Conservation (phyloP, 768 basidiomycete species). For the Auriscalpium vulgare region DNA sequence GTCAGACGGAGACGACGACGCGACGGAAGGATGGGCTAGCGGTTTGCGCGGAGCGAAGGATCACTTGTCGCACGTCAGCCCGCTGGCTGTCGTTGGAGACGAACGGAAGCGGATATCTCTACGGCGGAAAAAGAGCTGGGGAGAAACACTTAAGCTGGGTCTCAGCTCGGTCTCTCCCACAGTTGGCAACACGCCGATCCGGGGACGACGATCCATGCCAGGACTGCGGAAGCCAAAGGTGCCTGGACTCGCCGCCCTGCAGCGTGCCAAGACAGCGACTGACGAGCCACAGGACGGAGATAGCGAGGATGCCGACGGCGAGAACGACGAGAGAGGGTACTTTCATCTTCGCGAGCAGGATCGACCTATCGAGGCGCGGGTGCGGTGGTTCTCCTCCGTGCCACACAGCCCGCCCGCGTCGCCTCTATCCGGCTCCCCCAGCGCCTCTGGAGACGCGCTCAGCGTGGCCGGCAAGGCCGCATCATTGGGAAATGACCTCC, state of each 20-base stretch:
- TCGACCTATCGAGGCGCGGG: constrained; percentile 65
- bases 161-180: constrained; percentile 17
- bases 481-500: not conserved
- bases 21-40: constrained; percentile 13
- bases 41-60: constrained; percentile 30
- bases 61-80: constrained; percentile 83
- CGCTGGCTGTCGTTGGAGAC: constrained; percentile 86
- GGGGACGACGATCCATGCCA: constrained; percentile 12
- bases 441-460: not conserved
- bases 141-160: constrained; percentile 21
- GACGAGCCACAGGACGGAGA: constrained; percentile 27
- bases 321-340: constrained; percentile 16
- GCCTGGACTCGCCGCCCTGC: not conserved
- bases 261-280: not conserved
- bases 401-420: not conserved
- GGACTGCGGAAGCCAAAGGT: constrained; percentile 1
- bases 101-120: constrained; percentile 14
- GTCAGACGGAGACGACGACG: constrained; percentile 63
- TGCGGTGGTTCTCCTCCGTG: constrained; percentile 22
- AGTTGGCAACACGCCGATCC: constrained; percentile 1
- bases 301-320: constrained; percentile 39
- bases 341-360: constrained; percentile 48
- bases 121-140: constrained; percentile 25
- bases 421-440: not conserved
- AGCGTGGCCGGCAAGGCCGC: not conserved